Base-by-base conservation (phyloP, 163 green algal species). In the Coccomyxa subellipsoidea region DNA sequence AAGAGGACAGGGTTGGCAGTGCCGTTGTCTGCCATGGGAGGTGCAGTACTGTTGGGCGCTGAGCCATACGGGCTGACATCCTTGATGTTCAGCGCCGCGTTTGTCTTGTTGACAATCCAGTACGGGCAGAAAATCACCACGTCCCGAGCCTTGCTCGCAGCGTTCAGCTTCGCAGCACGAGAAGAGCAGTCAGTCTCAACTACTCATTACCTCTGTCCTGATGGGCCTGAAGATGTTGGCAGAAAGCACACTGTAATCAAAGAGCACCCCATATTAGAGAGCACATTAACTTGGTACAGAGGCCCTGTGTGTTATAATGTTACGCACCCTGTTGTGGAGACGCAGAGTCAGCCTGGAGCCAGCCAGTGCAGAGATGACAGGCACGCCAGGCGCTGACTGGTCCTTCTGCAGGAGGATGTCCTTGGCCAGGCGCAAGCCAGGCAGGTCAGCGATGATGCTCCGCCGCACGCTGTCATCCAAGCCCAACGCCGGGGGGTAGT, bases 41-140 rank as follows among this genome's bases (percentile, higher is more conserved):
- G 59, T 9, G 80, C 80, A 27, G 77, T 78, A 25, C 53, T 36
- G 12, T 79, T 81, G 36, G 80, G 4, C 37, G 53, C 54, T 25
- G 47, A 59, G 54, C 81, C 27, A 39, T 23, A 9, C 37, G 73
- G 15, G 32, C 54, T 69, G 54, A 59, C 27, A 35, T 82, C 35
- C 29, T 18, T 36, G 40, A 69, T 87, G 39, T 69, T 69, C 39
- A 91, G 73, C 40, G 75, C 72, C 38, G 85, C 70, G 32, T 84
- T 80, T n/a, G 85, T 89, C 80, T 88, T 87, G 85, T 91, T 91
- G 38, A 91, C 54, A 15, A 91, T 82, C 87, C 85, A 89, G 73
- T 85, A 91, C 18, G 82, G 80, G 54, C 82, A 84, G 79, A 79
- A 89, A 8, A 91, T 70, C 5, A 70, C 47, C n/a, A 91, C 80